Percentiles rank a stretch among this genome's conserved stretches.
Conservation (phyloP, 305 asterid species). For the Euphrasia arctica region DNA sequence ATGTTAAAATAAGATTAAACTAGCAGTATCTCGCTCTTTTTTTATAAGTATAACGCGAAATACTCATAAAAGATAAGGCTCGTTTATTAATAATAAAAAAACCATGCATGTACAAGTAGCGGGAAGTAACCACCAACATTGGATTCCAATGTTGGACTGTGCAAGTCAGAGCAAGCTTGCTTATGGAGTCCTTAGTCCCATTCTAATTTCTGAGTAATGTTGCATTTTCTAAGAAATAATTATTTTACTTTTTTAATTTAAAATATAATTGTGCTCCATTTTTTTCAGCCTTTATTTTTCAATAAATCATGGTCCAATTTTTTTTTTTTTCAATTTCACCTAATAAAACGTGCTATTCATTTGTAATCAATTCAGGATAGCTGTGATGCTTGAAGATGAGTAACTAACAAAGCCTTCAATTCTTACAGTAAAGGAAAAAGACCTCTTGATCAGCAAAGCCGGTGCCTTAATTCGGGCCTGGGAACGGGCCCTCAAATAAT, state of each 20-base stretch:
- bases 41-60: background rate
- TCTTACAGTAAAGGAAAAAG: background rate
- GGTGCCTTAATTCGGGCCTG: constrained; percentile 30
- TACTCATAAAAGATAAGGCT: background rate
- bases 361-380: constrained; percentile 19
- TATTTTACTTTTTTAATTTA: too few relatives aligned
- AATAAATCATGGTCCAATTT: too few relatives aligned
- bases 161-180: constrained; percentile 86
- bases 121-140: constrained; percentile 74
- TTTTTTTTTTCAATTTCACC: constrained; percentile 25
- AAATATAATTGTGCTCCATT: too few relatives aligned
- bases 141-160: constrained; percentile 73
- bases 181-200: constrained; percentile 86
- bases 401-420: constrained; percentile 4
- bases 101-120: constrained; percentile 1
- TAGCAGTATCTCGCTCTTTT: background rate
- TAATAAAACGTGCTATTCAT: constrained; percentile 35
- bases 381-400: background rate
- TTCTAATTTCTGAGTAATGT: constrained; percentile 36
- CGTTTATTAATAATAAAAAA: constrained; percentile 7
- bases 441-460: constrained; percentile 30
- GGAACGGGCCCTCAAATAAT: constrained; percentile 17
- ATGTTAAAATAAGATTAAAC: constrained; percentile 14
- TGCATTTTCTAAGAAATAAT: too few relatives aligned
- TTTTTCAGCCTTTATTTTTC: too few relatives aligned